Conservation (phyloP, 2,329 filamentous ascomycete genomes). For the Zelopaecilomyces penicillatus region DNA sequence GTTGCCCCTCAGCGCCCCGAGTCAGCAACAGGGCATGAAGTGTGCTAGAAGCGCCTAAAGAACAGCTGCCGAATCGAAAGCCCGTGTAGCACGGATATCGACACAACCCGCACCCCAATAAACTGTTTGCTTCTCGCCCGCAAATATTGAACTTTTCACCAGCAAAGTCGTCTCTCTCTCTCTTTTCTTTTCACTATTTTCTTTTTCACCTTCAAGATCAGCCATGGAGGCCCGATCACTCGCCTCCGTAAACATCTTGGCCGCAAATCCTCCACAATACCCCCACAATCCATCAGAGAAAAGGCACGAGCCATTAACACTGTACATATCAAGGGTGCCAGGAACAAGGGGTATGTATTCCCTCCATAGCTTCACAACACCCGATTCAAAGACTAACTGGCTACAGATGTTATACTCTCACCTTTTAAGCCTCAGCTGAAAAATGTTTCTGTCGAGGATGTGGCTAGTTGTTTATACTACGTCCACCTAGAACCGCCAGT, state of each 20-base stretch:
- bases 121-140: no score
- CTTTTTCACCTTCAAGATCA: no score
- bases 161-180: no score
- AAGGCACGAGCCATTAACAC: constrained; percentile 61
- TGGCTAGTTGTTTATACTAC: constrained; percentile 84
- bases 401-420: constrained; percentile 78
- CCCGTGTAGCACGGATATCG: no score
- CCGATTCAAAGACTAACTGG: constrained; percentile 11
- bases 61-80: no score
- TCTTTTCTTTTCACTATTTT: no score
- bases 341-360: constrained; percentile 66
- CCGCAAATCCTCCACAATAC: constrained; percentile 79
- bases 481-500: constrained; percentile 56
- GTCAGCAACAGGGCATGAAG: no score
- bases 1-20: no score
- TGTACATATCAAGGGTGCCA: constrained; percentile 91
- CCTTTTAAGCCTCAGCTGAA: constrained; percentile 82
- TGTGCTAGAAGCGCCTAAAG: no score
- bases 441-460: constrained; percentile 80
- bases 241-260: constrained; percentile 68
- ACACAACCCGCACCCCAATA: no score
- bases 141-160: no score
- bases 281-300: constrained; percentile 66
- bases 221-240: constrained; percentile 74
- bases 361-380: background rate